Conservation (phyloP, 2,329 filamentous ascomycete species). For the Cladorrhinum sp. region DNA sequence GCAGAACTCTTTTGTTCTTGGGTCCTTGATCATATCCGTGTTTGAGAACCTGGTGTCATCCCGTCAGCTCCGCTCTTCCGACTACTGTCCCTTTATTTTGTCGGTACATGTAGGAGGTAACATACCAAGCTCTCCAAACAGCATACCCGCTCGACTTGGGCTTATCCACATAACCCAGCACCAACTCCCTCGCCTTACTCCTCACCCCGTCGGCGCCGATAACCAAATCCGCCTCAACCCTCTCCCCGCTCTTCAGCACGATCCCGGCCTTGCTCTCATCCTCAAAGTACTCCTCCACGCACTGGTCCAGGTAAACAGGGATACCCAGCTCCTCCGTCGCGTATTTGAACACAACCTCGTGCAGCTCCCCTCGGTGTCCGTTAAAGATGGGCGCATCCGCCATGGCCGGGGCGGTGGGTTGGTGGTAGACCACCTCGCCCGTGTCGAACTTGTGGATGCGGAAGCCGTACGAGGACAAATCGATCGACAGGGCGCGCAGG, state of each 20-base stretch:
- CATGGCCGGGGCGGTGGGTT: constrained; percentile 43
- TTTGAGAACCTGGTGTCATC: constrained; percentile 40
- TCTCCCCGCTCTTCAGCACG: constrained; percentile 46
- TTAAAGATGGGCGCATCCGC: constrained; percentile 55
- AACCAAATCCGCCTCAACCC: constrained; percentile 48
- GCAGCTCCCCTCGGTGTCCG: constrained; percentile 59
- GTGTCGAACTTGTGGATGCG: constrained; percentile 60
- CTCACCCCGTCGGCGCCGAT: constrained; percentile 55
- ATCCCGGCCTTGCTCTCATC: constrained; percentile 50
- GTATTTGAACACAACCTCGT: constrained; percentile 57
- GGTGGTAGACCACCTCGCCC: constrained; percentile 58
- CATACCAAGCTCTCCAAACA: constrained; percentile 52
- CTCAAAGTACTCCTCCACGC: constrained; percentile 54
- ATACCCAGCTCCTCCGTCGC: constrained; percentile 53
- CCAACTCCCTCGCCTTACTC: constrained; percentile 49
- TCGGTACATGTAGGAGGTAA: too few relatives aligned
- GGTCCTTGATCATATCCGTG: constrained; percentile 50
- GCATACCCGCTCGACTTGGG: constrained; percentile 51
- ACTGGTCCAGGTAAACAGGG: constrained; percentile 51
- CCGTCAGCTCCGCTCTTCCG: background rate
- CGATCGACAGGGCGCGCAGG: constrained; percentile 50
- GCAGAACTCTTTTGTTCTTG: constrained; percentile 52
- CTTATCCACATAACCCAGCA: constrained; percentile 50
- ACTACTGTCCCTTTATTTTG: background rate
- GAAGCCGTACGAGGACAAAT: constrained; percentile 53